A percentile compares a stretch with the other conserved stretches of the same genome.
Conservation (phyloP, 176 grass and related monocot species). For the Triticum urartu region DNA sequence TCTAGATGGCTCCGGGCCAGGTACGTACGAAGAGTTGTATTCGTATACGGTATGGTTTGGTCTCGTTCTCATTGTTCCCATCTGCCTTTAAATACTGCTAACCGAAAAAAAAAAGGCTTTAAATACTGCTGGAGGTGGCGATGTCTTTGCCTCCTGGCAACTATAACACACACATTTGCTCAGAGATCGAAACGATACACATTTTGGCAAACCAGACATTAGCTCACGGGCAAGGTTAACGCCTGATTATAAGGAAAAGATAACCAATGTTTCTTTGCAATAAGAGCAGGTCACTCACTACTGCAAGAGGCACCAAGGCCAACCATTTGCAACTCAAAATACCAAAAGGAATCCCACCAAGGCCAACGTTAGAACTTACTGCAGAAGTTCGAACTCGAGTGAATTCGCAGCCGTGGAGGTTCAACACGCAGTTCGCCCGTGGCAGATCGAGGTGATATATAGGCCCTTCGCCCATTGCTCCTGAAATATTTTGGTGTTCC, state of each 20-base stretch:
- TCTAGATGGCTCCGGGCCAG: too few species aligned
- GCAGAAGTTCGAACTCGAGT: too few species aligned
- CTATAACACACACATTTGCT: neutral
- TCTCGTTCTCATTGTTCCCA: too few species aligned
- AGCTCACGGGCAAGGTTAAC: neutral
- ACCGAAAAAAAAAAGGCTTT: too few species aligned
- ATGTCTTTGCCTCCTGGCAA: too few species aligned
- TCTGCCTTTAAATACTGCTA: too few species aligned
- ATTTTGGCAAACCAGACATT: neutral
- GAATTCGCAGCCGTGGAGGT: too few species aligned
- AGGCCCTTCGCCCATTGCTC: constrained; percentile 76
- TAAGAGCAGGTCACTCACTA: neutral
- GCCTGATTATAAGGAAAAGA: neutral
- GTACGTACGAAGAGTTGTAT: too few species aligned
- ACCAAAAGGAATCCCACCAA: neutral
- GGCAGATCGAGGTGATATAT: constrained; percentile 63
- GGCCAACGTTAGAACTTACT: too few species aligned
- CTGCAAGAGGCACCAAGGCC: neutral
- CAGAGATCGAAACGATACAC: neutral
- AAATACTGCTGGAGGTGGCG: too few species aligned
- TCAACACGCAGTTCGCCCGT: constrained; percentile 57
- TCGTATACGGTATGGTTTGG: too few species aligned
- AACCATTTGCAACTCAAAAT: too few species aligned
- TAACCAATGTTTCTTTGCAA: neutral
- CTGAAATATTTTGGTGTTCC: constrained; percentile 4